Percentiles rank a stretch among this genome's conserved stretches.
Conservation (phyloP, 176 grass and related monocot genomes). For the Triticum turgidum region DNA sequence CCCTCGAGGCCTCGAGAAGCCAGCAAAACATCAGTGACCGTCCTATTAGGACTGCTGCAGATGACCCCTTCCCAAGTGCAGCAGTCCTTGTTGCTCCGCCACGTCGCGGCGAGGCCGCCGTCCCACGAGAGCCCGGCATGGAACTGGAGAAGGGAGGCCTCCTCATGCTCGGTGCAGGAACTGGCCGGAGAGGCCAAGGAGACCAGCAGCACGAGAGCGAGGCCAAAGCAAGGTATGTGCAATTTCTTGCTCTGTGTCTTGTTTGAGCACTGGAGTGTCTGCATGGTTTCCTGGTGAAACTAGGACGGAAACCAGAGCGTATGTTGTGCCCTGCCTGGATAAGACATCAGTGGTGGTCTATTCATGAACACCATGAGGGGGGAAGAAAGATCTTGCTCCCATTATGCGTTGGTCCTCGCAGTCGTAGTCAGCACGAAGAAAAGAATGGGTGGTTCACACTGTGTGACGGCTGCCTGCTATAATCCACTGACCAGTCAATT, state of each 20-base stretch:
- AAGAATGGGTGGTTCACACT: slow-evolving; percentile 21
- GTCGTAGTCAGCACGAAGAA: neutral
- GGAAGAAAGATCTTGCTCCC: neutral
- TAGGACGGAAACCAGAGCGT: neutral
- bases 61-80: slow-evolving; percentile 42
- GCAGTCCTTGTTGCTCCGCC: slow-evolving; percentile 22
- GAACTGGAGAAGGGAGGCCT: slow-evolving; percentile 37
- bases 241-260: neutral
- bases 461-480: neutral
- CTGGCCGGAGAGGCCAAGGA: neutral
- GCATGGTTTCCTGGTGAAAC: slow-evolving; percentile 34
- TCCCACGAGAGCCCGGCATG: neutral
- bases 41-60: slow-evolving; percentile 3
- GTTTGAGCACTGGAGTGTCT: neutral
- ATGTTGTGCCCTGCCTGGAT: neutral
- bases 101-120: neutral
- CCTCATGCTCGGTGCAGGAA: slow-evolving; percentile 34
- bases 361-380: neutral
- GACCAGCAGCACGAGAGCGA: slow-evolving; percentile 24
- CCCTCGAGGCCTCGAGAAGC: slow-evolving; percentile 7
- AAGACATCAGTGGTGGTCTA: neutral
- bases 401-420: neutral
- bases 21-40: neutral
- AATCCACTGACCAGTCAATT: neutral
- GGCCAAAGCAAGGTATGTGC: neutral